Base-by-base conservation (phyloP, 2,329 filamentous ascomycete species). In the Fusarium clavum region DNA sequence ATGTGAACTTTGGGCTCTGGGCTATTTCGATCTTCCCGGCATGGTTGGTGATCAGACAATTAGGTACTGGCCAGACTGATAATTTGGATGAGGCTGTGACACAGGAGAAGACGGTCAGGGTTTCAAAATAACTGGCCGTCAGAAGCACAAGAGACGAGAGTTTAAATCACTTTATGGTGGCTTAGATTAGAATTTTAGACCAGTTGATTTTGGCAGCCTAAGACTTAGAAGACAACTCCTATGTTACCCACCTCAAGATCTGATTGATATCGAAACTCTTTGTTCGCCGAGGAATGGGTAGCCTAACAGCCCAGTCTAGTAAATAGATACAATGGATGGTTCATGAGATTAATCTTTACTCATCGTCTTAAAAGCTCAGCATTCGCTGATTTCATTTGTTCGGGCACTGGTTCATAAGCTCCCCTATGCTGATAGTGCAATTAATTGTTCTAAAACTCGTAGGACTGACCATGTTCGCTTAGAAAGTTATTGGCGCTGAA, bases 1-100 rank as follows among this genome's bases (percentile, higher is more conserved):
- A 92, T 72, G 79, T 91, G 70, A 92, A 92, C 70, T 91, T 92
- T 74, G 87, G 82, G 0, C 80, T 92, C 0, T 92, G 90, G 90
- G 89, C 81, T 0, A 58, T 88, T 2, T 83, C 90, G 0, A 77
- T 92, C 13, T 67, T 85, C 5, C 90, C 90, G 0, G 88, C 87
- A 0, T 92, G 90, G 90, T 72, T 90, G 16, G 86, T 92, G 4
- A 57, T 75, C 9, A 41, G n/a, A 6, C 34, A 47, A 38, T 2
- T 61, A 34, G 61, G 54, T 13, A 29, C 40, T 20, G 16, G 8
- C 1, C 16, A 59, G 4, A 18, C 34, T 6, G 54, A n/a, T 20
- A 29, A 34, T 47, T 54, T 45, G 3, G 57, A 69, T 6, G 34
- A 45, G 27, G 25, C 43, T 7, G 30, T n/a, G 24, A 13, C 11